Base-by-base conservation (phyloP, 2,329 filamentous ascomycete genomes). In the Fusarium sp. region DNA sequence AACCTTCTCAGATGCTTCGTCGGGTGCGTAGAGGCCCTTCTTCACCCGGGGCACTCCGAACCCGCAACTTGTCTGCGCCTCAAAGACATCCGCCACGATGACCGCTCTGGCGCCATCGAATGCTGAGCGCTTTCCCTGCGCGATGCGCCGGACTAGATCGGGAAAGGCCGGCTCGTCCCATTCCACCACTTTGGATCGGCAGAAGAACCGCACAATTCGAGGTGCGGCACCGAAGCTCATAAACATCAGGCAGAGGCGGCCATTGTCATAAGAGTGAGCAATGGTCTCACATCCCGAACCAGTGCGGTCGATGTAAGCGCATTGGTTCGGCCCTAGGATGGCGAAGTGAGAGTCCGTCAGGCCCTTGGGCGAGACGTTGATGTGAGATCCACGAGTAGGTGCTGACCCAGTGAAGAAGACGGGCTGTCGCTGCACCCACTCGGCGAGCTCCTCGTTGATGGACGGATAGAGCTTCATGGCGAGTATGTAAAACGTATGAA, bases 291-390 rank as follows among this genome's bases (percentile, higher is more conserved):
- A 90, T 27, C 92, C 92, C 34, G 90, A 92, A 31, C 92, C 93
- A 2, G 90, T 94, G 65, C 90, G 87, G 76, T 95, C 92, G 59
- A 94, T 84, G 76, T 94, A 95, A 28, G 89, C 90, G 61, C 86
- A 87, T n/a, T 83, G 82, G 65, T 86, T 91, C 31, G 87, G 83
- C 9, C 81, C 80, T 55, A 92, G 82, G 56, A 93, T 82, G 34
- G 87, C 84, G 73, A 93, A 89, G 30, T 90, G 90, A n/a, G 86
- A 81, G 16, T 86, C 83, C 0, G 88, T 83, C 23, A 91, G 85
- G 51, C 92, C 92, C 79, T 95, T 94, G 51, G 93, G 91, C 0
- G 92, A 94, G 59, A 94, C 82, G 75, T 95, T 95, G 82, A 95
- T 84, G 81, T 95, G 92, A 3, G 82, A 80, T 18, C 88, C 90